Conservation (phyloP, 805 yeast genomes). For the Sugiyamaella americana region DNA sequence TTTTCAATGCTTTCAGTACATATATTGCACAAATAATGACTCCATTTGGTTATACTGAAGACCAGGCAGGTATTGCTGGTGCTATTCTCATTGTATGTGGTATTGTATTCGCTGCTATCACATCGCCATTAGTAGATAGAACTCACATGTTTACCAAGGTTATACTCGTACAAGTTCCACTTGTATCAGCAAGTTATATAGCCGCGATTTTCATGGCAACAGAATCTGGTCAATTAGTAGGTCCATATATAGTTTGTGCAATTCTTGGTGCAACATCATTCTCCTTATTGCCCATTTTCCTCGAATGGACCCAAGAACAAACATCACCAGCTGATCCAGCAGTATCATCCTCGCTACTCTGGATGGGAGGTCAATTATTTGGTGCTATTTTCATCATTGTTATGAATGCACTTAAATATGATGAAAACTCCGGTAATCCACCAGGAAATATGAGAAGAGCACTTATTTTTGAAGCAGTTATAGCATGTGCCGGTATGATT, state of each 20-base stretch:
- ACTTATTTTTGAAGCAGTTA: slow-evolving; percentile 30
- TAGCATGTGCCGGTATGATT: slow-evolving; percentile 26
- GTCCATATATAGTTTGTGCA: slow-evolving; percentile 29
- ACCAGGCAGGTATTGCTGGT: slow-evolving; percentile 32
- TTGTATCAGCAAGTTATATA: slow-evolving; percentile 27
- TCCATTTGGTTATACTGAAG: slow-evolving; percentile 31
- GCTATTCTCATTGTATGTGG: slow-evolving; percentile 30
- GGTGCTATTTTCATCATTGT: slow-evolving; percentile 31
- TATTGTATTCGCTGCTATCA: slow-evolving; percentile 26
- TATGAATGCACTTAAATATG: slow-evolving; percentile 29
- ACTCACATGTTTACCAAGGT: slow-evolving; percentile 22
- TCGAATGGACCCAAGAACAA: slow-evolving; percentile 32
- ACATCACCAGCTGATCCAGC: slow-evolving; percentile 31
- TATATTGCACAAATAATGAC: slow-evolving; percentile 29
- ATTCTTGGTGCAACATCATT: slow-evolving; percentile 30
- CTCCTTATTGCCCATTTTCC: slow-evolving; percentile 27
- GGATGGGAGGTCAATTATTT: slow-evolving; percentile 30
- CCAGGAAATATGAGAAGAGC: slow-evolving; percentile 31
- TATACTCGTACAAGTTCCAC: slow-evolving; percentile 25
- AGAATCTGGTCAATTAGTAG: slow-evolving; percentile 23
- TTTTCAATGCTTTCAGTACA: slow-evolving; percentile 30
- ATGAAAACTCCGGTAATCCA: slow-evolving; percentile 25
- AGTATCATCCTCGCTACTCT: slow-evolving; percentile 26
- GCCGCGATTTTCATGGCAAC: slow-evolving; percentile 29
- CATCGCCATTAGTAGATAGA: slow-evolving; percentile 29